phyloP scores from a whole-genome alignment of 2,329 filamentous ascomycete species.

The Coniochaeta hoffmannii region DNA sequence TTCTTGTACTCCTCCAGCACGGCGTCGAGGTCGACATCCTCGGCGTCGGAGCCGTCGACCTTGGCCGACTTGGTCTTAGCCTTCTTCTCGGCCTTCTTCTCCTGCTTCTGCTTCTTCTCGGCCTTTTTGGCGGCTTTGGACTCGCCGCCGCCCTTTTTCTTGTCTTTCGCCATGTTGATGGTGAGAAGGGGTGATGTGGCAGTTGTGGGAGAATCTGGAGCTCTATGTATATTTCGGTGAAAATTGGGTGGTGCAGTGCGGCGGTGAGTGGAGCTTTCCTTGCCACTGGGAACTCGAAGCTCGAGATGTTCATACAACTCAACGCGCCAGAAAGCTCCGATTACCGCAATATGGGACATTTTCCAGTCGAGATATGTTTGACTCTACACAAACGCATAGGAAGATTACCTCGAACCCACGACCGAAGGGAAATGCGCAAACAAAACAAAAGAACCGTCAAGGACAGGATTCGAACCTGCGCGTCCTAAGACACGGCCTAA shows the following conservation, averaged over 20 bases:
- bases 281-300: neutral
- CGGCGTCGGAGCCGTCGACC: conserved; percentile 74
- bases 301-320: neutral
- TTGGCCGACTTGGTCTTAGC: conserved; percentile 63
- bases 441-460: neutral
- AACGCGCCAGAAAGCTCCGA: no score
- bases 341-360: no score
- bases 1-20: conserved; percentile 90
- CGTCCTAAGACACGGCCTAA: conserved; percentile 2
- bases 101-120: conserved; percentile 69
- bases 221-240: neutral
- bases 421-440: neutral
- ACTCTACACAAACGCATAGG: no score
- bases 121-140: conserved; percentile 41
- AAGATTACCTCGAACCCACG: no score
- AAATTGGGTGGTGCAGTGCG: neutral
- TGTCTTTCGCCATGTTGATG: conserved; percentile 35
- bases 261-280: neutral
- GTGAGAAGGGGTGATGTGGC: neutral
- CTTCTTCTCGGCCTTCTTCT: conserved; percentile 86
- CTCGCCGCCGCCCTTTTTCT: conserved; percentile 30
- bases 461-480: conserved; percentile 4
- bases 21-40: conserved; percentile 87
- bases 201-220: neutral
- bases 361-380: no score